Percentiles rank a stretch among this genome's conserved stretches.
phyloP scores from a whole-genome alignment of 129 eudicot genomes.

The Dittrichia graveolens region DNA sequence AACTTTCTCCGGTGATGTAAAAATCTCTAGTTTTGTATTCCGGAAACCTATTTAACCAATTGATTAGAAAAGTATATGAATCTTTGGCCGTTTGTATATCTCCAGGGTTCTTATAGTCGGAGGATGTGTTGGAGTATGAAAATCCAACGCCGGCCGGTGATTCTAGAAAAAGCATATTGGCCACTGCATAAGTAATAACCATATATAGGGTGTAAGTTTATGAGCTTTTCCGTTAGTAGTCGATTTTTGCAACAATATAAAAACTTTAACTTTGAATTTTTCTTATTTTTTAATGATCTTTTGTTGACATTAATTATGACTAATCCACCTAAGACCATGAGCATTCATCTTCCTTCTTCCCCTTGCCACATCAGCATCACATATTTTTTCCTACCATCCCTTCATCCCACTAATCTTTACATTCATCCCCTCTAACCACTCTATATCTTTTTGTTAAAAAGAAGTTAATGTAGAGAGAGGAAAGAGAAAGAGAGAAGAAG shows the following conservation, averaged over 20 bases:
- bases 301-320: too few relatives aligned
- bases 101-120: constrained; percentile 45
- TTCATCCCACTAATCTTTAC: too few relatives aligned
- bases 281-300: neutral
- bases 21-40: constrained; percentile 68
- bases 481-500: too few relatives aligned
- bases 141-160: constrained; percentile 98
- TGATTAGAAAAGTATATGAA: constrained; percentile 52
- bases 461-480: too few relatives aligned
- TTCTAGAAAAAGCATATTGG: constrained; percentile 79
- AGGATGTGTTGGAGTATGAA: constrained; percentile 81
- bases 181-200: constrained; percentile 49
- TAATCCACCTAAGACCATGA: too few relatives aligned
- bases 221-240: neutral
- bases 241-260: neutral
- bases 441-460: too few relatives aligned
- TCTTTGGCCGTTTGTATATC: constrained; percentile 68
- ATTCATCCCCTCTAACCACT: too few relatives aligned
- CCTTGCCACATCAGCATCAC: too few relatives aligned
- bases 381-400: too few relatives aligned
- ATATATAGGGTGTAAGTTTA: neutral
- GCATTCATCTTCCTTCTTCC: too few relatives aligned
- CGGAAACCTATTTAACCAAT: constrained; percentile 75
- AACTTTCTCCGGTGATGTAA: constrained; percentile 83
- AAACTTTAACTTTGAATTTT: neutral